A percentile compares a stretch with the other conserved stretches of the same genome.
Conservation (phyloP, 352 stramenopile genomes). For the Phytophthora colocasiae region DNA sequence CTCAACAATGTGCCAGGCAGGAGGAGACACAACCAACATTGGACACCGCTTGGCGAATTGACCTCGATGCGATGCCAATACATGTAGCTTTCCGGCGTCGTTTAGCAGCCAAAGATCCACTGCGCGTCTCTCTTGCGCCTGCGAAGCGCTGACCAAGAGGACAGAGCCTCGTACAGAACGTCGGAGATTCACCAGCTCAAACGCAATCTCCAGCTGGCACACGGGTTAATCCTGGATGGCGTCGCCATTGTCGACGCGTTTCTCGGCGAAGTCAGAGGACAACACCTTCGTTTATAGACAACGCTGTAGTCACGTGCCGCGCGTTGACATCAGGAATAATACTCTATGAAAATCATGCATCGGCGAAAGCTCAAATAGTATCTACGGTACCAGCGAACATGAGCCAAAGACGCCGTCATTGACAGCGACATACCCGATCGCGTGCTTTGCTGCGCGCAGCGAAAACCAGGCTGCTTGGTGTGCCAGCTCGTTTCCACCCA, state of each 20-base stretch:
- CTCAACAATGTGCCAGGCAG: too few species aligned
- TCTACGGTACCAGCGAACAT: neutral
- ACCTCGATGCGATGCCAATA: too few species aligned
- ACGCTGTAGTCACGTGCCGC: too few species aligned
- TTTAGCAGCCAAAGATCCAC: constrained; percentile 8
- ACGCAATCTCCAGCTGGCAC: constrained; percentile 24
- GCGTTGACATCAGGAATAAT: too few species aligned
- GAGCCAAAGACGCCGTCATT: neutral
- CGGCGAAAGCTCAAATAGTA: too few species aligned
- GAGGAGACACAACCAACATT: too few species aligned
- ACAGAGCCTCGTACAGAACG: neutral
- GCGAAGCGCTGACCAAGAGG: neutral
- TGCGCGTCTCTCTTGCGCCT: constrained; percentile 15
- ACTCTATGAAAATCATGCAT: too few species aligned
- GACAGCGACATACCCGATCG: constrained; percentile 7
- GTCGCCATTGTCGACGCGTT: constrained; percentile 9
- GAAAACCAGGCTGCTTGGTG: constrained; percentile 37
- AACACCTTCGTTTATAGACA: too few species aligned
- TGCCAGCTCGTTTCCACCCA: constrained; percentile 14
- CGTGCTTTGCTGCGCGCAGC: constrained; percentile 29
- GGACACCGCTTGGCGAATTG: too few species aligned
- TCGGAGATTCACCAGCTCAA: constrained; percentile 22
- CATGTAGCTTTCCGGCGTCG: neutral
- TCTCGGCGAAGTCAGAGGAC: constrained; percentile 5
- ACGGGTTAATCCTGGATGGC: constrained; percentile 10